Percentiles rank a stretch among this genome's conserved stretches.
phyloP scores from a whole-genome alignment of 2,329 filamentous ascomycete species.

The Emmonsia crescens region DNA sequence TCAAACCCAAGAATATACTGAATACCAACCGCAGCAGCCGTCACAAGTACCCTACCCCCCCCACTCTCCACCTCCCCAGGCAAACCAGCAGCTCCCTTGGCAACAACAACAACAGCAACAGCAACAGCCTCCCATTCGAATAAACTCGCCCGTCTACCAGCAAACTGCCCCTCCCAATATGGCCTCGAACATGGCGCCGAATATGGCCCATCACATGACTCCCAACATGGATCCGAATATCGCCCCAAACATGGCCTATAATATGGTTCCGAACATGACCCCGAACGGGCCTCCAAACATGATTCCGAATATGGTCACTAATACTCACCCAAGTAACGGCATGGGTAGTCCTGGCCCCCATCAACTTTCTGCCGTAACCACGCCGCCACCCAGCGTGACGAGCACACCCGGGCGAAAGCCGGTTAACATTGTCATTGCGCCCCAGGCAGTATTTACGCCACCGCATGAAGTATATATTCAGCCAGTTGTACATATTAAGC shows the following conservation, averaged over 20 bases:
- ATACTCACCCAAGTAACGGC: neutral
- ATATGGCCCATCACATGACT: no score
- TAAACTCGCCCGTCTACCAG: neutral
- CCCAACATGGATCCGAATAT: no score
- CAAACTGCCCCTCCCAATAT: neutral
- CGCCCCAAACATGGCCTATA: neutral
- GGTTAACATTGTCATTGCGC: neutral
- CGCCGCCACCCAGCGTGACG: neutral
- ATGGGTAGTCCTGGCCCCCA: neutral
- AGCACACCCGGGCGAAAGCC: neutral
- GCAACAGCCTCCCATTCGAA: neutral
- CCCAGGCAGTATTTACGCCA: neutral
- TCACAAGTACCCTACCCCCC: neutral
- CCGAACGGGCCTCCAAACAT: neutral
- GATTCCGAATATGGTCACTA: neutral
- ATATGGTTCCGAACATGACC: neutral
- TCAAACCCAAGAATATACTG: neutral
- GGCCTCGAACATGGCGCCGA: neutral
- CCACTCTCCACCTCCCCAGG: neutral
- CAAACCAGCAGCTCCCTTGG: neutral
- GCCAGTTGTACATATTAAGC: neutral
- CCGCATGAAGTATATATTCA: neutral
- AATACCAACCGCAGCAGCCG: neutral
- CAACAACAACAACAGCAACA: neutral
- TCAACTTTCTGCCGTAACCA: neutral